Evolutionary conservation across 257 asterid species (phyloP).

Genomic region (Ilex asprella): DNA sequence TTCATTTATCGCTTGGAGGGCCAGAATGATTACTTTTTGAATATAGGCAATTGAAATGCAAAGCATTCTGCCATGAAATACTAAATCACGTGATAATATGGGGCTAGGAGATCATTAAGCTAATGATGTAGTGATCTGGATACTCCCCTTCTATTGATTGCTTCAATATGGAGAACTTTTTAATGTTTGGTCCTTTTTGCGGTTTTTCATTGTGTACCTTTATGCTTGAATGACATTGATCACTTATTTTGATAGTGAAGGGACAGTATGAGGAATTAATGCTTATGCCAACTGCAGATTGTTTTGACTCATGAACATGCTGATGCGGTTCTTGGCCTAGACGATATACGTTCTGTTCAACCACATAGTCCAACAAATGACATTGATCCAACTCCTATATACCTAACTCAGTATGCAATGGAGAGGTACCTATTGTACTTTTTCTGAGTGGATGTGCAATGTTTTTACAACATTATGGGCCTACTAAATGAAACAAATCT

Average conservation of each 20-base stretch:
- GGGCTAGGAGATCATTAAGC: too few relatives aligned
- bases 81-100: too few relatives aligned
- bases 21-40: too few relatives aligned
- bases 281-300: constrained; percentile 44
- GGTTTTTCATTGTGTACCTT: neutral
- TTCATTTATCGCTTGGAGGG: too few relatives aligned
- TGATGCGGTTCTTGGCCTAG: constrained; percentile 98
- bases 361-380: constrained; percentile 88
- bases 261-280: constrained; percentile 4
- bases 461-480: neutral
- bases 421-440: constrained; percentile 45
- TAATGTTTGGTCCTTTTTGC: neutral
- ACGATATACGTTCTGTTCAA: constrained; percentile 86
- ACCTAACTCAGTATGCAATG: constrained; percentile 71
- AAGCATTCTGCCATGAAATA: too few relatives aligned
- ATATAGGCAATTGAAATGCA: too few relatives aligned
- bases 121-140: too few relatives aligned
- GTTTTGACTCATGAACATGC: constrained; percentile 97
- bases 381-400: constrained; percentile 79
- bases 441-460: neutral
- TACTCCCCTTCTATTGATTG: too few relatives aligned
- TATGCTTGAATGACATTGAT: neutral
- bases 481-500: too few relatives aligned
- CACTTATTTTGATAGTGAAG: too few relatives aligned
- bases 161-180: neutral